A percentile compares a stretch with the other conserved stretches of the same genome.
These are phyloP conservation scores for Diophrys sp. DNA, from an alignment of 73 alveolate species.

Conservation along the genomic window DNA sequence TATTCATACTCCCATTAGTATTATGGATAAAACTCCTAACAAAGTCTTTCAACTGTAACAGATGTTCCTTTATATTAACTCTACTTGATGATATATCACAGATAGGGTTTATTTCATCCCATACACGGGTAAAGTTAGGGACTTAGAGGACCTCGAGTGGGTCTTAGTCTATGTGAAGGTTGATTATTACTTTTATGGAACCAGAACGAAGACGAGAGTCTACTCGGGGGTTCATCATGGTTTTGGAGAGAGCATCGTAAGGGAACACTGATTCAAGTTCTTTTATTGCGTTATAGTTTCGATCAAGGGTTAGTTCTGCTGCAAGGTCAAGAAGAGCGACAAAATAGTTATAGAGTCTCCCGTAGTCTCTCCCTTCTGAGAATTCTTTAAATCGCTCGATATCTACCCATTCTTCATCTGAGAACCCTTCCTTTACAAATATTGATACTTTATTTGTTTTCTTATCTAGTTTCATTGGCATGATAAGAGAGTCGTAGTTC, in stretches of 20 bases:
- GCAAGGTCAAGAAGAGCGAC: slow-evolving; percentile 45
- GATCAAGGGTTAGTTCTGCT: slow-evolving; percentile 47
- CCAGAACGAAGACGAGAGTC: slow-evolving; percentile 5
- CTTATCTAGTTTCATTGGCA: slow-evolving; percentile 14
- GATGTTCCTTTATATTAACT: slow-evolving; percentile 10
- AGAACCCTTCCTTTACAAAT: neutral
- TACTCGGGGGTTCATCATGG: slow-evolving; percentile 23
- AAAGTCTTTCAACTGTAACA: slow-evolving; percentile 23
- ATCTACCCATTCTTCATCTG: slow-evolving; percentile 7
- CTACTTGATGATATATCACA: slow-evolving; percentile 12
- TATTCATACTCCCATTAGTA: slow-evolving; percentile 18
- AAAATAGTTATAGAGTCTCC: slow-evolving; percentile 50
- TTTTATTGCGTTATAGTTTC: slow-evolving; percentile 40
- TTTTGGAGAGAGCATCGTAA: slow-evolving; percentile 3
- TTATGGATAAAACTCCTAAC: slow-evolving; percentile 18
- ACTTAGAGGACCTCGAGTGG: slow-evolving; percentile 9
- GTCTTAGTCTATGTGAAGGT: slow-evolving; percentile 19
- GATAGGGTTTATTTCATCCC: slow-evolving; percentile 17
- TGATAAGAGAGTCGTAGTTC: neutral
- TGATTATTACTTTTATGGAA: slow-evolving; percentile 1
- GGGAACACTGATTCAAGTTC: slow-evolving; percentile 5
- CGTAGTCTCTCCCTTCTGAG: neutral
- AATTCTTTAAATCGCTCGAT: slow-evolving; percentile 1
- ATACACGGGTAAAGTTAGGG: slow-evolving; percentile 33
- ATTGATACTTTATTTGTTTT: neutral